Base-by-base conservation (phyloP, 495 filamentous ascomycete genomes). In the Penicillium pancosmium region DNA sequence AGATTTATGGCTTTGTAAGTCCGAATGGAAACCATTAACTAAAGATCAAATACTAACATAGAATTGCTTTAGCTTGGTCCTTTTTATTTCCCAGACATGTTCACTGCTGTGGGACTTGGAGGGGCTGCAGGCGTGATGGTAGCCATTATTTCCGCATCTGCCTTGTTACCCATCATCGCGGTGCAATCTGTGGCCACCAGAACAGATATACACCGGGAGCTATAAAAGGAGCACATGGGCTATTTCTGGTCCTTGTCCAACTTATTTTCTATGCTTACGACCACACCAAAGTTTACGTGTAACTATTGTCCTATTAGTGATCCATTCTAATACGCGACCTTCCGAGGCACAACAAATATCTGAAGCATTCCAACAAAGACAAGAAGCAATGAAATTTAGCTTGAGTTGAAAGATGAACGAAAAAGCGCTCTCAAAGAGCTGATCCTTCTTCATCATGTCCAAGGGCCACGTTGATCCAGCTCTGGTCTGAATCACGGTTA, bases 1-100 rank as follows among this genome's bases (percentile, higher is more conserved):
- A 71, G n/a, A 54, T 72, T 41, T 73, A 64, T 61, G 73, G 73
- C 43, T 75, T 70, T 63, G 67, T 73, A 61, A 65, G 68, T 50
- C 12, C 5, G 41, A 2, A 21, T 27, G 46, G 9, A 27, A 27
- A 9, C 12, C 8, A 48, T 31, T 9, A 8, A 31, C 8, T 1
- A 1, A 31, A 31, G 27, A 31, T 31, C 27, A 31, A 31, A 7
- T 31, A 48, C 33, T 56, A 50, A 60, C 19, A 11, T 8, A 8
- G 12, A 7, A 7, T 25, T 8, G 9, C 18, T 36, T 3, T 61
- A 72, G 68, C 62, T 71, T 36, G 73, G 71, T 4, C 66, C 69
- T 0, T 75, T 75, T 48, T 73, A 71, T 48, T 73, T 75, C 41
- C 68, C 69, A 0, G 23, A 52, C 23, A 74, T 74, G 71, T 74